Conservation (phyloP, 2,329 filamentous ascomycete species). For the Escovopsis sp. region DNA sequence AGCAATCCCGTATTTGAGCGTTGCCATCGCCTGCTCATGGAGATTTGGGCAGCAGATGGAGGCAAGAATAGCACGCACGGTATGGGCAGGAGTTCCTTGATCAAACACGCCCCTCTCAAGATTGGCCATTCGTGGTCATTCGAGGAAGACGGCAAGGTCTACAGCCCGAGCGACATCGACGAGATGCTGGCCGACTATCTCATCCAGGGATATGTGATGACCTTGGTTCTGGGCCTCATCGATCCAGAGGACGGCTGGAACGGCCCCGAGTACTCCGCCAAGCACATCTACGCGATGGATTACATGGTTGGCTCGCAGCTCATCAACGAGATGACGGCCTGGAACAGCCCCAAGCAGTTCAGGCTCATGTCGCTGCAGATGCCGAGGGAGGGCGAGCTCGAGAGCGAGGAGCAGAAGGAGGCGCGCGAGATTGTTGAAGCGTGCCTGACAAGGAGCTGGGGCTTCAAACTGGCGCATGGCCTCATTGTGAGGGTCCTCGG, state of each 20-base stretch:
- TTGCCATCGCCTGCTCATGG: constrained; percentile 34
- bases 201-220: constrained; percentile 38
- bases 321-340: constrained; percentile 36
- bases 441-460: constrained; percentile 34
- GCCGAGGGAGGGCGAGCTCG: constrained; percentile 20
- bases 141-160: constrained; percentile 13
- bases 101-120: constrained; percentile 27
- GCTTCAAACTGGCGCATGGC: constrained; percentile 41
- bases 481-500: constrained; percentile 34
- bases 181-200: constrained; percentile 40
- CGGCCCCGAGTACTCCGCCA: constrained; percentile 33
- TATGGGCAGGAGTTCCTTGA: constrained; percentile 31
- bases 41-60: constrained; percentile 29
- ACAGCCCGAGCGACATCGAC: constrained; percentile 23
- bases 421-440: constrained; percentile 37
- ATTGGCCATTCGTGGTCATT: constrained; percentile 12
- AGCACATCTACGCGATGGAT: constrained; percentile 35
- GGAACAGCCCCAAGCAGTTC: constrained; percentile 34
- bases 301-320: constrained; percentile 36
- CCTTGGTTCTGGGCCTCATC: constrained; percentile 34
- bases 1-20: constrained; percentile 31
- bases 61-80: constrained; percentile 35
- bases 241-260: constrained; percentile 37
- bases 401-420: constrained; percentile 26
- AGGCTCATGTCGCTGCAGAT: constrained; percentile 27